These are phyloP conservation scores for Backusella morwellensis DNA, from an alignment of 192 early-diverging fungal species.

Conservation along the genomic window DNA sequence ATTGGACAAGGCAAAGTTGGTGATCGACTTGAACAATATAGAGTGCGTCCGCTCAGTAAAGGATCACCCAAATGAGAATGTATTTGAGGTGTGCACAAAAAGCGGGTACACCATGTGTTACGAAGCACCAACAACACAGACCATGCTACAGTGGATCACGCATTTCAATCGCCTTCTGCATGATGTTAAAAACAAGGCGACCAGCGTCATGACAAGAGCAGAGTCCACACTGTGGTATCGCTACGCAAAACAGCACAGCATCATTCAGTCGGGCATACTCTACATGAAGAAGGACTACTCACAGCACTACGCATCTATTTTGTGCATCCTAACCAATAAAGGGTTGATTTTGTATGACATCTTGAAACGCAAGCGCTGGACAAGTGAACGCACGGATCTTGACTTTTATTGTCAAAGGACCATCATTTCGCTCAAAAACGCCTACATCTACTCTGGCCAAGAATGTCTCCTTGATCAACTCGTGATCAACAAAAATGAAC, in stretches of 20 bases:
- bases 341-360: conserved; percentile 8
- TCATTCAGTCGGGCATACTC: neutral
- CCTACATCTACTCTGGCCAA: neutral
- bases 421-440: neutral
- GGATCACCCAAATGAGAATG: neutral
- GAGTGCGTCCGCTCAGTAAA: neutral
- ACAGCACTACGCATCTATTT: neutral
- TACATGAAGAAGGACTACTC: neutral
- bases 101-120: neutral
- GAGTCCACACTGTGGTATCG: neutral
- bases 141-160: neutral
- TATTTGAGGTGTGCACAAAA: neutral
- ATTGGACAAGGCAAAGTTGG: neutral
- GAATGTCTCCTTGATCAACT: neutral
- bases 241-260: neutral
- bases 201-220: neutral
- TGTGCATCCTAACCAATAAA: neutral
- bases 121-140: neutral
- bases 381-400: neutral
- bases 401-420: neutral
- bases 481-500: neutral
- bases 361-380: neutral
- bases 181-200: neutral
- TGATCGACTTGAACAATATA: neutral
- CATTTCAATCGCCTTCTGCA: neutral